phyloP scores from a whole-genome alignment of 768 basidiomycete genomes.

The Lactarius quietus region DNA sequence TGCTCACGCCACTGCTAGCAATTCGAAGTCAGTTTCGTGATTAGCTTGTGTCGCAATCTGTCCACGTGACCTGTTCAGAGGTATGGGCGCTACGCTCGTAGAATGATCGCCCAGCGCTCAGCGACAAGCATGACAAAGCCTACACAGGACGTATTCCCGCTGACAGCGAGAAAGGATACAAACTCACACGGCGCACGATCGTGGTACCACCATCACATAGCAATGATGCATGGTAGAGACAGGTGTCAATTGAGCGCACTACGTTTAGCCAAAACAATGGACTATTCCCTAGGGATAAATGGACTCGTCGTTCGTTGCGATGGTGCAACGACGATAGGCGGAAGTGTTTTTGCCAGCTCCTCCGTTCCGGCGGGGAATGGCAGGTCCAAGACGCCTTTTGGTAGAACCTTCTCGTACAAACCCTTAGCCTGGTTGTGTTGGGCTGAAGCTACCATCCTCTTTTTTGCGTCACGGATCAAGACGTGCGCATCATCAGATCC shows the following conservation, averaged over 20 bases:
- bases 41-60: neutral
- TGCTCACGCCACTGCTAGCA: neutral
- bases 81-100: neutral
- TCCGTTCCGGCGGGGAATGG: conserved; percentile 91
- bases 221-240: conserved; percentile 1
- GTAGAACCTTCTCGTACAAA: conserved; percentile 70
- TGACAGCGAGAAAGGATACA: neutral
- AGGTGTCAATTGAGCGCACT: conserved; percentile 1
- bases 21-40: neutral
- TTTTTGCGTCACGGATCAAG: conserved; percentile 83
- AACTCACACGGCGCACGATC: conserved; percentile 2
- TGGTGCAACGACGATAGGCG: conserved; percentile 65
- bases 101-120: neutral
- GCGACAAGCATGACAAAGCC: neutral
- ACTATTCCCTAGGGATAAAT: conserved; percentile 69
- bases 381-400: conserved; percentile 76
- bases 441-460: conserved; percentile 65
- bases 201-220: conserved; percentile 10
- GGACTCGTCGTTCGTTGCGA: conserved; percentile 66
- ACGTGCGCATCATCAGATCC: conserved; percentile 89
- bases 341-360: conserved; percentile 65
- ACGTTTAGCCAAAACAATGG: neutral
- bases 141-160: neutral
- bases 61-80: neutral
- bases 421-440: conserved; percentile 66